phyloP scores from a whole-genome alignment of 257 asterid genomes.

The Solanum chilense region DNA sequence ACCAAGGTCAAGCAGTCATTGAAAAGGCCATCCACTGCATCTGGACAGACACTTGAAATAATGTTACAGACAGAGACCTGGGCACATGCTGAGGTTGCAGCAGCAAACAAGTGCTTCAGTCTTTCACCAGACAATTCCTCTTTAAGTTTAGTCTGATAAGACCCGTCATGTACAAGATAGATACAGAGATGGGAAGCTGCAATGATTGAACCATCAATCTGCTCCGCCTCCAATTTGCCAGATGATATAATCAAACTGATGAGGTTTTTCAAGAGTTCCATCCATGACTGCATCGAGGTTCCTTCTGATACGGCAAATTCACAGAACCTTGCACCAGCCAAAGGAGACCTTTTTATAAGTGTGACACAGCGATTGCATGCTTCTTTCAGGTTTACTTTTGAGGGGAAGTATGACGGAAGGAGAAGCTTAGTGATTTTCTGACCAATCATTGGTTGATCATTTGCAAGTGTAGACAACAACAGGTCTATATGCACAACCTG shows the following conservation, averaged over 20 bases:
- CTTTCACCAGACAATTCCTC: slow-evolving; percentile 49
- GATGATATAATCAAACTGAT: slow-evolving; percentile 43
- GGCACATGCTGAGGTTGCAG: slow-evolving; percentile 64
- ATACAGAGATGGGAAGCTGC: slow-evolving; percentile 67
- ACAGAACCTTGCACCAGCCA: slow-evolving; percentile 90
- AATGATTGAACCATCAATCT: slow-evolving; percentile 55
- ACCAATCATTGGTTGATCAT: slow-evolving; percentile 67
- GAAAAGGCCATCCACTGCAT: slow-evolving; percentile 40
- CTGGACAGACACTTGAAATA: slow-evolving; percentile 45
- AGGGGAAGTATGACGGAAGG: slow-evolving; percentile 84
- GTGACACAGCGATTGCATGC: slow-evolving; percentile 80
- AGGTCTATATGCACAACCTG: slow-evolving; percentile 70
- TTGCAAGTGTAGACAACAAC: slow-evolving; percentile 60
- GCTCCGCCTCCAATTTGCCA: slow-evolving; percentile 33
- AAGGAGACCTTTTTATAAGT: slow-evolving; percentile 72
- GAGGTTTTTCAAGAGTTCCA: slow-evolving; percentile 50
- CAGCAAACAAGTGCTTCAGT: slow-evolving; percentile 52
- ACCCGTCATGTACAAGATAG: slow-evolving; percentile 41
- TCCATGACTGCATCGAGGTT: slow-evolving; percentile 50
- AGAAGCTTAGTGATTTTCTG: slow-evolving; percentile 87
- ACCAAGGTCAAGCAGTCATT: slow-evolving; percentile 68
- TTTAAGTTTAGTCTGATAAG: slow-evolving; percentile 40
- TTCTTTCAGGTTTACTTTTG: slow-evolving; percentile 58
- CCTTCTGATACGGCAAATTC: slow-evolving; percentile 77
- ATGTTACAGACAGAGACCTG: slow-evolving; percentile 71